Evolutionary conservation across 306 rosid genomes (phyloP).

Genomic region (Quillaja saponaria): DNA sequence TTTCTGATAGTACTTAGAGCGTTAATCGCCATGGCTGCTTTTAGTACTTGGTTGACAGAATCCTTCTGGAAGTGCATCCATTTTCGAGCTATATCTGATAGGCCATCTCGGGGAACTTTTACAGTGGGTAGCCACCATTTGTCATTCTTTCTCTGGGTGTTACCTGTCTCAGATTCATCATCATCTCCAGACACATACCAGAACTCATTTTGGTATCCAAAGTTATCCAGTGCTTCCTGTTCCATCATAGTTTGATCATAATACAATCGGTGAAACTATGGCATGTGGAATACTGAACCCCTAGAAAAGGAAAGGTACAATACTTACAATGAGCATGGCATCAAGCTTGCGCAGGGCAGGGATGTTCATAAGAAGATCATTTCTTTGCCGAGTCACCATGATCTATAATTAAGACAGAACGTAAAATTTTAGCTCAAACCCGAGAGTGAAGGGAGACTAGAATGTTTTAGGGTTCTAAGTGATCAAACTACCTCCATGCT

Average conservation of each 20-base stretch:
- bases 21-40: slow-evolving; percentile 98
- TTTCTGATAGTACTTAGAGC: slow-evolving; percentile 79
- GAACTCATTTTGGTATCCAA: slow-evolving; percentile 66
- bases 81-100: slow-evolving; percentile 62
- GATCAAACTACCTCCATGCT: slow-evolving; percentile 65
- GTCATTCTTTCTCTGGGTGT: slow-evolving; percentile 54
- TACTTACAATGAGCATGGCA: slow-evolving; percentile 80
- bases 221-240: slow-evolving; percentile 70
- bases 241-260: slow-evolving; percentile 30
- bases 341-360: slow-evolving; percentile 89
- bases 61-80: slow-evolving; percentile 73
- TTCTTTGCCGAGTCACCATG: slow-evolving; percentile 88
- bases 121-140: slow-evolving; percentile 93
- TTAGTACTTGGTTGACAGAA: slow-evolving; percentile 70
- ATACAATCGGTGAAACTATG: slow-evolving; percentile 8
- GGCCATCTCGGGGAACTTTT: slow-evolving; percentile 66
- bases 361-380: slow-evolving; percentile 74
- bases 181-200: slow-evolving; percentile 68
- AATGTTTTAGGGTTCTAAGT: neutral
- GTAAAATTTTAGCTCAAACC: neutral
- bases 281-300: slow-evolving; percentile 10
- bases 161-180: slow-evolving; percentile 43
- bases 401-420: slow-evolving; percentile 47
- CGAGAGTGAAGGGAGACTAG: slow-evolving; percentile 2
- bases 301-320: neutral